Evolutionary conservation across 495 filamentous ascomycete genomes (phyloP).

Genomic region (Penicillium maclennaniae): DNA sequence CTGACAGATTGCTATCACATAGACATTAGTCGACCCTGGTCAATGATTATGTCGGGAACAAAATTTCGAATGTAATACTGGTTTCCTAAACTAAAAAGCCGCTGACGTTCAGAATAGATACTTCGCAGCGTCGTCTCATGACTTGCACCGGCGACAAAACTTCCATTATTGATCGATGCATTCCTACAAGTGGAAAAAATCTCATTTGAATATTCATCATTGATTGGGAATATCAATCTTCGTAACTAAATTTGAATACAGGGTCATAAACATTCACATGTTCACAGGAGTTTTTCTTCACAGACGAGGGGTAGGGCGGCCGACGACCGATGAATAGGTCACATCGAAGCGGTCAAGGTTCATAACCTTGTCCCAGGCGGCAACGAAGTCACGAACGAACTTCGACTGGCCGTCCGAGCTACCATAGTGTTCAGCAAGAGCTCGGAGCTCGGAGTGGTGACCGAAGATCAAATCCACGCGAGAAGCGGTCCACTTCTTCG

Average conservation of each 20-base stretch:
- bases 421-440: conserved; percentile 63
- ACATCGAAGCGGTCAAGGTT: conserved; percentile 66
- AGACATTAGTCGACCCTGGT: too few species aligned
- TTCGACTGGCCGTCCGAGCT: conserved; percentile 50
- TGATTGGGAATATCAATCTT: neutral
- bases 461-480: conserved; percentile 69
- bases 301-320: conserved; percentile 22
- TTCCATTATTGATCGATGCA: neutral
- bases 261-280: conserved; percentile 1
- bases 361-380: conserved; percentile 68
- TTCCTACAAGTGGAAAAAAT: neutral
- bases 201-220: neutral
- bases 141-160: neutral
- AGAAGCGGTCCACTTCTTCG: conserved; percentile 63
- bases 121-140: neutral
- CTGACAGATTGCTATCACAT: too few species aligned
- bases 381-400: conserved; percentile 66
- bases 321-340: conserved; percentile 10
- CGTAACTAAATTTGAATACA: conserved; percentile 1
- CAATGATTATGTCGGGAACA: too few species aligned
- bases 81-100: too few species aligned
- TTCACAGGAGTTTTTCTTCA: conserved; percentile 10
- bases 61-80: too few species aligned
- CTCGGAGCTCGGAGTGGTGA: conserved; percentile 66
- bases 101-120: neutral